phyloP scores from a whole-genome alignment of 2,329 filamentous ascomycete species.

The Cercospora brassicicola region DNA sequence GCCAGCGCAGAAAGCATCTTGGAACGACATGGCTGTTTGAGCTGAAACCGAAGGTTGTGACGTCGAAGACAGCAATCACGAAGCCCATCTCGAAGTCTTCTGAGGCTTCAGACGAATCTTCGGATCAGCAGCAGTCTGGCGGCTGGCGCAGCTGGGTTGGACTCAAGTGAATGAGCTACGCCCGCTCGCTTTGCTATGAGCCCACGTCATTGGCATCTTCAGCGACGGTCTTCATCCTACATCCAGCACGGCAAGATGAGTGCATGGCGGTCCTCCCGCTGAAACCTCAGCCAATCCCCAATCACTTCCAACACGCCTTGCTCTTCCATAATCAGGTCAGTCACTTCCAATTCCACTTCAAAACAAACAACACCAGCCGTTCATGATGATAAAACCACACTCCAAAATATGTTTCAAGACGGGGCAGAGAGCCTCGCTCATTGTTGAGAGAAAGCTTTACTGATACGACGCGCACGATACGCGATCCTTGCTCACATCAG shows the following conservation, averaged over 20 bases:
- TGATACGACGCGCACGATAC: not conserved
- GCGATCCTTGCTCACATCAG: not conserved
- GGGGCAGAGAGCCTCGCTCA: constrained; percentile 33
- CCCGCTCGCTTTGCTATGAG: not conserved
- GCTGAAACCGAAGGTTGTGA: constrained; percentile 41
- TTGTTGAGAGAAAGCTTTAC: constrained; percentile 11
- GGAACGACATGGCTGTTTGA: constrained; percentile 54
- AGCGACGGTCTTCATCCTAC: too few relatives aligned
- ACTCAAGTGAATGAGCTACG: not conserved
- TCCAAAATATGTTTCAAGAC: constrained; percentile 40
- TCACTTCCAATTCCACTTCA: not conserved
- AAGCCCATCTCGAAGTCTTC: not conserved
- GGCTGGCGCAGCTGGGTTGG: constrained; percentile 9
- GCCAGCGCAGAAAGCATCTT: constrained; percentile 49
- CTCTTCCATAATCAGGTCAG: constrained; percentile 6
- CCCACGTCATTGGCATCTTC: not conserved
- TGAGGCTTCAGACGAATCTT: not conserved
- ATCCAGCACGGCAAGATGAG: too few relatives aligned
- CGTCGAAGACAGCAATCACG: not conserved
- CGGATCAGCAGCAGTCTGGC: constrained; percentile 1
- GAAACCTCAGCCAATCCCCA: not conserved
- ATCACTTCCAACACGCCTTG: too few relatives aligned
- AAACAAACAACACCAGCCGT: not conserved
- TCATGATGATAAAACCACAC: constrained; percentile 33
- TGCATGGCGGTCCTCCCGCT: too few relatives aligned